phyloP scores from a whole-genome alignment of 805 yeast genomes.

The Myxozyma kluyveri region DNA sequence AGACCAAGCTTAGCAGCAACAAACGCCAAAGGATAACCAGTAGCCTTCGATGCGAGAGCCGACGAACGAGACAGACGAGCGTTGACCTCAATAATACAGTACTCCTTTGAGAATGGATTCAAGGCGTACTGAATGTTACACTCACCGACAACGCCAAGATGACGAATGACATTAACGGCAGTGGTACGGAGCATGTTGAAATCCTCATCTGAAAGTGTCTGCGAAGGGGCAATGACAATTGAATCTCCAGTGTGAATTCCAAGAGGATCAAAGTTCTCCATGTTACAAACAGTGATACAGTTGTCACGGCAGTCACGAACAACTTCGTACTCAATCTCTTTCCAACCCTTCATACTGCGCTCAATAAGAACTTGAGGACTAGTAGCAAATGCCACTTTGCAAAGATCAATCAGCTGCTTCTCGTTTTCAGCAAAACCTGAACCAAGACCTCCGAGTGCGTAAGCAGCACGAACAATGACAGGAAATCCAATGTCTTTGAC shows the following conservation, averaged over 20 bases:
- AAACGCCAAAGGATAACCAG: conserved; percentile 97
- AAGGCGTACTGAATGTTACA: conserved; percentile 97
- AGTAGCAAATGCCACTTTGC: conserved; percentile 89
- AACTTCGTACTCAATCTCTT: conserved; percentile 97
- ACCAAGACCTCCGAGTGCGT: conserved; percentile 95
- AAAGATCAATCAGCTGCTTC: conserved; percentile 73
- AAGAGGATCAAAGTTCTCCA: conserved; percentile 98
- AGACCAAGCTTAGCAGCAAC: conserved; percentile 96
- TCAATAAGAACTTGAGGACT: conserved; percentile 96
- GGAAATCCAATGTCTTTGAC: conserved; percentile 90
- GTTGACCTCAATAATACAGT: conserved; percentile 95
- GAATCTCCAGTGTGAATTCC: conserved; percentile 99
- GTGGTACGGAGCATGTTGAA: conserved; percentile 97
- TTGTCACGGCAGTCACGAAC: conserved; percentile 96
- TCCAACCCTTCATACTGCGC: conserved; percentile 98
- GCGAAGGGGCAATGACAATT: conserved; percentile 98
- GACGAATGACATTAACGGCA: conserved; percentile 95
- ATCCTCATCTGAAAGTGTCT: conserved; percentile 93
- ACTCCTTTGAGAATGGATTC: conserved; percentile 89
- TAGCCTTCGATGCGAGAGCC: conserved; percentile 98
- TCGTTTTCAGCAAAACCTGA: conserved; percentile 95
- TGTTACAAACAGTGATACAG: conserved; percentile 98
- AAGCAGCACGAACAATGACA: conserved; percentile 95
- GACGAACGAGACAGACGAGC: conserved; percentile 97
- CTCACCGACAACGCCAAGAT: conserved; percentile 98